phyloP scores from a whole-genome alignment of 768 basidiomycete genomes.

The Megacollybia marginata region DNA sequence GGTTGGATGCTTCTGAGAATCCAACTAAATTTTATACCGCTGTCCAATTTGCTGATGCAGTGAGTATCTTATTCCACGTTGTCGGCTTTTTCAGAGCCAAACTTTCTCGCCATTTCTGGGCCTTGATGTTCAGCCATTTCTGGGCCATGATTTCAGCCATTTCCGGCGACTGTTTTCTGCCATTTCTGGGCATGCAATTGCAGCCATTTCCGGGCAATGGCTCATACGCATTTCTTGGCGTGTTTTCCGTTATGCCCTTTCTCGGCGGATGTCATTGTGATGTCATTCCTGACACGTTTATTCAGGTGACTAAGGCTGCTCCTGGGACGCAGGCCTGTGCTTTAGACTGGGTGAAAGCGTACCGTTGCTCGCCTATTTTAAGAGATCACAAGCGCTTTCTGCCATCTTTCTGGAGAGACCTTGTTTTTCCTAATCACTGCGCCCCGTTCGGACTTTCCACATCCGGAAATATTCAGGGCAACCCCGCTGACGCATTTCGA shows the following conservation, averaged over 20 bases:
- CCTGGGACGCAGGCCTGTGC: slow-evolving; percentile 13
- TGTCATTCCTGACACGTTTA: slow-evolving; percentile 1
- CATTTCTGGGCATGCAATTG: not conserved
- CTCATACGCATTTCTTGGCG: not conserved
- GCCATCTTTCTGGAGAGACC: not conserved
- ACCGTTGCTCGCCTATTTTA: not conserved
- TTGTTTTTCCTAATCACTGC: slow-evolving; percentile 9
- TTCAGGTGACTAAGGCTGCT: slow-evolving; percentile 11
- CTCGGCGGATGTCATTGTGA: not conserved
- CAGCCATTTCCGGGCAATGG: not conserved
- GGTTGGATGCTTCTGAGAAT: slow-evolving; percentile 6
- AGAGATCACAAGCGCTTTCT: slow-evolving; percentile 3
- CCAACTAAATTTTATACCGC: too few relatives aligned
- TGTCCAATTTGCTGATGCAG: slow-evolving; percentile 4
- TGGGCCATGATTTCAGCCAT: not conserved
- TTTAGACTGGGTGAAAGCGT: slow-evolving; percentile 7
- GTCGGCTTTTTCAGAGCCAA: too few relatives aligned
- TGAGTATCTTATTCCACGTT: too few relatives aligned
- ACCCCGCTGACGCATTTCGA: not conserved
- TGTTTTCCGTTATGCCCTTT: not conserved
- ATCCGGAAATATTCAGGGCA: slow-evolving; percentile 8
- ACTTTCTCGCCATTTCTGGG: not conserved
- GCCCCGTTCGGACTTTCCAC: slow-evolving; percentile 6
- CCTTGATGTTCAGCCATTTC: not conserved
- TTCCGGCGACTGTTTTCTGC: not conserved